A percentile compares a stretch with the other conserved stretches of the same genome.
Evolutionary conservation across 1,139 yeast genomes (phyloP).

Genomic region (Pichia inconspicua): DNA sequence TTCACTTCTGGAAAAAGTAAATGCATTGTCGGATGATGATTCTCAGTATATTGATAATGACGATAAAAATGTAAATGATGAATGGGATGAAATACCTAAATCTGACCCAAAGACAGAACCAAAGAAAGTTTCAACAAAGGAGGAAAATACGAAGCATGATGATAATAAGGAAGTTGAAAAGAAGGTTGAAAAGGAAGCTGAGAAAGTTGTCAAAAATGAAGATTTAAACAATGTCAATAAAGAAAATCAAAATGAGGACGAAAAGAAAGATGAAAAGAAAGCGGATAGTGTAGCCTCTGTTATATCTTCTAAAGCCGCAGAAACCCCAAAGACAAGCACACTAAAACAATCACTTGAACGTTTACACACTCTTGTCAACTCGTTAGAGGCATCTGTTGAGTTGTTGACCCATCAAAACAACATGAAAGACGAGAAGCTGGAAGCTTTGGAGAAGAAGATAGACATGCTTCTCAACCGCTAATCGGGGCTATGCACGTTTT

Average conservation of each 20-base stretch:
- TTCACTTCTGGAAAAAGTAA: constrained; percentile 39
- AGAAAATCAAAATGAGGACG: constrained; percentile 19
- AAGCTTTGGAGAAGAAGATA: constrained; percentile 36
- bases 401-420: constrained; percentile 45
- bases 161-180: background rate
- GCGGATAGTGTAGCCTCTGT: background rate
- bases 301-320: background rate
- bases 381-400: constrained; percentile 48
- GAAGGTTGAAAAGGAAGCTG: constrained; percentile 6
- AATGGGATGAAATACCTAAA: constrained; percentile 9
- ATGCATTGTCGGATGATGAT: constrained; percentile 28
- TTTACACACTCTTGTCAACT: constrained; percentile 46
- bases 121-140: background rate
- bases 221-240: background rate
- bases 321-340: constrained; percentile 1
- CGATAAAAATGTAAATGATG: constrained; percentile 13
- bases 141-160: background rate
- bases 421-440: constrained; percentile 56
- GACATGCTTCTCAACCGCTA: constrained; percentile 28
- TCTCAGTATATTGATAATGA: constrained; percentile 38
- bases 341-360: constrained; percentile 58
- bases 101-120: background rate
- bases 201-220: background rate
- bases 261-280: constrained; percentile 13
- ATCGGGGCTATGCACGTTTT: no score